Base-by-base conservation (phyloP, 331 rosid genomes). In the Quercus lobata region DNA sequence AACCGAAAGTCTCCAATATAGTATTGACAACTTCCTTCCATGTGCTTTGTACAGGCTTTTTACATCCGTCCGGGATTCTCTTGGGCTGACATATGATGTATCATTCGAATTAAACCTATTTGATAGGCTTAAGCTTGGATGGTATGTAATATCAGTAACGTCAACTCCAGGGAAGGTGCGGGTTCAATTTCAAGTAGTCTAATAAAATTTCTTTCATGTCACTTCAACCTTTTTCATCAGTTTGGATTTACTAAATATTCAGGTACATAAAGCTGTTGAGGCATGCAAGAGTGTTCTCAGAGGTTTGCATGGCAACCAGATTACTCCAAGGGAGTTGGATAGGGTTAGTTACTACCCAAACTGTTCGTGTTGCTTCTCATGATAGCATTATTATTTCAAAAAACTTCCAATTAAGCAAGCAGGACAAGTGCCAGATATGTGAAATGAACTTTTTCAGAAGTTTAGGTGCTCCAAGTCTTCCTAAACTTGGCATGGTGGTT, bases 61-160 rank as follows among this genome's bases (percentile, higher is more conserved):
- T 85, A 96, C 98, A 54, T 90, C 91, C 0, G 98, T 96, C 41
- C 84, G 99, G 83, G 99, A 96, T 84, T 93, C 99, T 27, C 89
- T 96, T 86, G 99, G 99, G 68, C 86, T 96, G 90, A 96, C 98
- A 44, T 96, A 96, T 79, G 99, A 96, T 18, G 99, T 96, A 71
- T 96, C 99, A 58, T 96, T 96, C 46, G 98, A 96, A 78, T 83
- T 96, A 77, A 93, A 91, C 89, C 87, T 93, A 76, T 96, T 96
- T 68, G 99, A 93, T 87, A 87, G 97, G 89, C 94, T 96, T 76
- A 89, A 84, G 76, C 90, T 96, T 32, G 99, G 99, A 80, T 96
- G 99, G 99, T 93, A 91, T 87, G 98, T 96, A 82, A 80, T 96
- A 80, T 96, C 99, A 34, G 99, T 96, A 76, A 96, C 99, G 76